Evolutionary conservation across 2,329 filamentous ascomycete genomes (phyloP).

Genomic region (Cladosporium sp.): DNA sequence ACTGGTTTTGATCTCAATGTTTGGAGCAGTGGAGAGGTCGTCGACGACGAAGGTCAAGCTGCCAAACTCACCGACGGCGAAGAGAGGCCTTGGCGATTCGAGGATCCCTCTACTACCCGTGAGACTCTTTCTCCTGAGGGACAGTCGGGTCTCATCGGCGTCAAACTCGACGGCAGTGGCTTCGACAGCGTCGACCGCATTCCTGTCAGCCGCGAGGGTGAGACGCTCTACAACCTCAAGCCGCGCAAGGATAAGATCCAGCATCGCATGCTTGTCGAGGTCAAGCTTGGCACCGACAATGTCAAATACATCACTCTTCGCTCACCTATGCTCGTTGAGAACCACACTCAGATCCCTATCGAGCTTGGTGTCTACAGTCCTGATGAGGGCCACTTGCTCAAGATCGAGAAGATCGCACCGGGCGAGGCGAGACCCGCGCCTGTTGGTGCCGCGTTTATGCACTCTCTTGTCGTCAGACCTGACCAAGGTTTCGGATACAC

Average conservation of each 20-base stretch:
- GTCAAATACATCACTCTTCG: slow-evolving; percentile 97
- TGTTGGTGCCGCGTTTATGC: slow-evolving; percentile 87
- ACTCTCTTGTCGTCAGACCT: slow-evolving; percentile 82
- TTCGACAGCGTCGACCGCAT: slow-evolving; percentile 90
- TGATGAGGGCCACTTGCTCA: slow-evolving; percentile 83
- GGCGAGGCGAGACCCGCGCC: slow-evolving; percentile 88
- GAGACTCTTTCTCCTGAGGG: slow-evolving; percentile 87
- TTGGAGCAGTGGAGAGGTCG: slow-evolving; percentile 73
- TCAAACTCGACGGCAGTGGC: slow-evolving; percentile 87
- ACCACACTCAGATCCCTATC: slow-evolving; percentile 93
- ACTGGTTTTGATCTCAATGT: slow-evolving; percentile 89
- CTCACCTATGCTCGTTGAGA: slow-evolving; percentile 88
- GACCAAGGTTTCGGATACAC: slow-evolving; percentile 96
- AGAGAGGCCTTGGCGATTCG: slow-evolving; percentile 93
- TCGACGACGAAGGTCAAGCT: slow-evolving; percentile 69
- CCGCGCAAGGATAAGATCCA: slow-evolving; percentile 82
- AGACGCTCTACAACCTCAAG: slow-evolving; percentile 83
- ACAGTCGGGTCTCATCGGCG: slow-evolving; percentile 73
- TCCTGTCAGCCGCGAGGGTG: slow-evolving; percentile 89
- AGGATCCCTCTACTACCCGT: slow-evolving; percentile 94
- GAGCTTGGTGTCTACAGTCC: slow-evolving; percentile 90
- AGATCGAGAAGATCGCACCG: slow-evolving; percentile 96
- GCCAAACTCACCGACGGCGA: slow-evolving; percentile 83
- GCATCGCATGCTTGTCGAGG: slow-evolving; percentile 88
- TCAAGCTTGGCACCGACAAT: slow-evolving; percentile 87